These are phyloP conservation scores for Cryptococcus sp. DNA, from an alignment of 1,284 basidiomycete species.

Conservation along the genomic window DNA sequence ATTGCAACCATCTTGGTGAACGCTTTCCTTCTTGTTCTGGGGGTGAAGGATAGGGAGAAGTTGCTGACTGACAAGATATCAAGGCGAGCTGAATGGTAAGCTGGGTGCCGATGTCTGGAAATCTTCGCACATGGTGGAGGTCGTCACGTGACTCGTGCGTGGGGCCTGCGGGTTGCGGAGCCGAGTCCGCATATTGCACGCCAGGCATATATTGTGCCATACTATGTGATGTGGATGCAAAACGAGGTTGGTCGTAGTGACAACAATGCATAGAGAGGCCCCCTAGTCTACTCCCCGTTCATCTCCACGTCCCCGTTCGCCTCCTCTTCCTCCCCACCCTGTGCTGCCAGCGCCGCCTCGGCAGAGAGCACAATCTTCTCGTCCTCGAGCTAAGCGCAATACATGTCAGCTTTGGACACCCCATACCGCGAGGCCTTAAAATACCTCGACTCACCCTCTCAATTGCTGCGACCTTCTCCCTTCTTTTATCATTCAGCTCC, in stretches of 20 bases:
- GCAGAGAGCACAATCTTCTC: conserved; percentile 47
- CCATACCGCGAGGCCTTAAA: background rate
- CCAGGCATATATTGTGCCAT: too few relatives aligned
- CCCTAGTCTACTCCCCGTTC: conserved; percentile 1
- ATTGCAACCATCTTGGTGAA: conserved; percentile 34
- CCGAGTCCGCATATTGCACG: too few relatives aligned
- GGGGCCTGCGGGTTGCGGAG: background rate
- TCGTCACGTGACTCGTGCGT: background rate
- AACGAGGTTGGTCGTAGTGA: background rate
- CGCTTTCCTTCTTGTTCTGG: background rate
- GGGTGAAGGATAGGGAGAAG: background rate
- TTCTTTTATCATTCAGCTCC: conserved; percentile 71
- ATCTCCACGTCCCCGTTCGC: conserved; percentile 9
- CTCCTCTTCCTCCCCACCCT: conserved; percentile 26
- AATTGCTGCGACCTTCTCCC: conserved; percentile 62
- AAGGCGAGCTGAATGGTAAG: background rate
- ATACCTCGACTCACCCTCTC: conserved; percentile 40
- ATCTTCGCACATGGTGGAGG: background rate
- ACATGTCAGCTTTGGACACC: conserved; percentile 1
- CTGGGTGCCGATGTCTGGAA: background rate
- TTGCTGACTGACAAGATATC: background rate
- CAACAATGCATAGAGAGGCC: conserved; percentile 8
- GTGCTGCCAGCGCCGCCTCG: conserved; percentile 46
- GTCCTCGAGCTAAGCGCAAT: conserved; percentile 38
- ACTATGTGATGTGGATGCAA: too few relatives aligned